A percentile compares a stretch with the other conserved stretches of the same genome.
phyloP scores from a whole-genome alignment of 1,284 basidiomycete species.

The Moesziomyces sp. region DNA sequence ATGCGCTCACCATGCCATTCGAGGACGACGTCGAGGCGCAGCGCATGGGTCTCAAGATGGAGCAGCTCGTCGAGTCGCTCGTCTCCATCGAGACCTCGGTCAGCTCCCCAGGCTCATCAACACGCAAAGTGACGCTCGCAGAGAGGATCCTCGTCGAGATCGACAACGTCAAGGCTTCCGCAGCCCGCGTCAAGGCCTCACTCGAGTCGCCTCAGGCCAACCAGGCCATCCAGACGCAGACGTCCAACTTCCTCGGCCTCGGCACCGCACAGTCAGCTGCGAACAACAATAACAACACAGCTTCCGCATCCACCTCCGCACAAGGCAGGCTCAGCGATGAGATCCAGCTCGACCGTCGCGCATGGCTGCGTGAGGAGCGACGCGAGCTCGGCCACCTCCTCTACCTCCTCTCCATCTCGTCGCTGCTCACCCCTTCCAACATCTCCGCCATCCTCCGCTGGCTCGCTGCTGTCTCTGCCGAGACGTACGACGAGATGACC shows the following conservation, averaged over 20 bases:
- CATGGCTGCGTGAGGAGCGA: slow-evolving; percentile 57
- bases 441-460: slow-evolving; percentile 48
- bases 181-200: slow-evolving; percentile 39
- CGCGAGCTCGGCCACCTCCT: slow-evolving; percentile 61
- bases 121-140: slow-evolving; percentile 30
- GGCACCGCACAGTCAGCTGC: slow-evolving; percentile 27
- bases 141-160: slow-evolving; percentile 53
- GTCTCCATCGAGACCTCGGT: slow-evolving; percentile 35
- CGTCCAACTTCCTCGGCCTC: slow-evolving; percentile 43
- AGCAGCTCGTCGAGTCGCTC: slow-evolving; percentile 58
- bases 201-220: slow-evolving; percentile 38
- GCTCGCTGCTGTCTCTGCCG: slow-evolving; percentile 51
- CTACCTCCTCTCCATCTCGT: slow-evolving; percentile 61
- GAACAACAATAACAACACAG: slow-evolving; percentile 4
- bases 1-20: slow-evolving; percentile 58
- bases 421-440: slow-evolving; percentile 49
- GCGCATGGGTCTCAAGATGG: slow-evolving; percentile 56
- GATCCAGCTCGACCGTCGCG: slow-evolving; percentile 60
- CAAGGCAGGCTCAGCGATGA: slow-evolving; percentile 56
- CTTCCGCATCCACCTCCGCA: slow-evolving; percentile 16
- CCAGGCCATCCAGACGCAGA: slow-evolving; percentile 41
- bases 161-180: slow-evolving; percentile 38
- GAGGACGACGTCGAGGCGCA: slow-evolving; percentile 50
- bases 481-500: slow-evolving; percentile 69
- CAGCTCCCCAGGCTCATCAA: slow-evolving; percentile 13